Base-by-base conservation (phyloP, 345 rosid genomes). In the Rhodomyrtus tomentosa region DNA sequence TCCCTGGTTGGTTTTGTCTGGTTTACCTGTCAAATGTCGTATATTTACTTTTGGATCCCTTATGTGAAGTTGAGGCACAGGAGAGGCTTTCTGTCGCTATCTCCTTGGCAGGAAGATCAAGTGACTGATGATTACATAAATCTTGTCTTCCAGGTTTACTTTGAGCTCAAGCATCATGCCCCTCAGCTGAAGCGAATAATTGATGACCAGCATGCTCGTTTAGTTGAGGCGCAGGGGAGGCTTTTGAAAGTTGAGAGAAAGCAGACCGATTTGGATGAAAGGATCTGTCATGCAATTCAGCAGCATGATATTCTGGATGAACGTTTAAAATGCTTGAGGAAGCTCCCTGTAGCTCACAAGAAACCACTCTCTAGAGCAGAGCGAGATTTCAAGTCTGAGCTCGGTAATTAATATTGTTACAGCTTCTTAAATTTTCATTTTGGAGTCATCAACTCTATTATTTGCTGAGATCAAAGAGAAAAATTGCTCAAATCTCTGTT, bases 281-380 rank as follows among this genome's bases (percentile, higher is more conserved):
- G 95, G 89, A 88, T 93, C 27, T 88, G 89, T 82, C 85, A 21
- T 85, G 93, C 88, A 80, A 86, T 90, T 50, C 88, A 89, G 76
- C 74, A 15, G 55, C 96, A 95, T 51, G 89, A 88, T 85, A 82
- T 84, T 87, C 90, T 94, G 76, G 99, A 95, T 81, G 89, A 91
- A 85, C 92, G 95, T 24, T 84, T 95, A 91, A 92, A 92, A 58
- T 87, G 52, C 51, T 90, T 95, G 80, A 93, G 95, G 90, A 93
- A 88, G 88, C 89, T 95, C 85, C 96, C 95, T 83, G 95, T 93
- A 80, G 93, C 87, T 68, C 95, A 93, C 84, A 96, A 90, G 92
- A 96, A 89, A 84, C 99, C 98, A n/a, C 88, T 96, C 88, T 93
- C 98, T 8, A 92, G 88, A 87, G 99, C 99, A 68, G 99, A 98